Evolutionary conservation across 208 protist species (phyloP).

Genomic region (Blastocrithidia nonstop): DNA sequence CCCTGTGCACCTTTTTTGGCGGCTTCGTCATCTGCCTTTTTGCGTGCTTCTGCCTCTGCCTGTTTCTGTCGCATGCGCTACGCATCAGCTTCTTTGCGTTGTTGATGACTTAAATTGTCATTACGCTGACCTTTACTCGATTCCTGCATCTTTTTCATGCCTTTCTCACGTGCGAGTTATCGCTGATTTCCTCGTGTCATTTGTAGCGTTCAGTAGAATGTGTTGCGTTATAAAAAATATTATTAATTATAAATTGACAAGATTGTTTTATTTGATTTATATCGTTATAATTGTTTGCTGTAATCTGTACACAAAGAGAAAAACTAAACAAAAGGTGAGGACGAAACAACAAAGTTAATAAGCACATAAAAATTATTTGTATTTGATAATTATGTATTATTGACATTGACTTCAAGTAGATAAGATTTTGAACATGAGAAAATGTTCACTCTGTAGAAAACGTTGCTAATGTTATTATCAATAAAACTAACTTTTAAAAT

Average conservation of each 20-base stretch:
- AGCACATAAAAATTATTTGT: no score
- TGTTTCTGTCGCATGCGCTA: slow-evolving; percentile 83
- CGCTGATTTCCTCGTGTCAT: slow-evolving; percentile 86
- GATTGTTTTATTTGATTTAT: background rate
- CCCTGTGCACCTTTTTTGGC: no score
- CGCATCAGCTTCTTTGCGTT: slow-evolving; percentile 74
- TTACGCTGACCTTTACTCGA: slow-evolving; percentile 54
- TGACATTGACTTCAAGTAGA: no score
- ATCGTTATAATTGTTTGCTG: no score
- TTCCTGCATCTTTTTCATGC: slow-evolving; percentile 62
- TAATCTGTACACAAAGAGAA: no score
- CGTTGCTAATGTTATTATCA: no score
- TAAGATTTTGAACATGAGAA: no score
- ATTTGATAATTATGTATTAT: no score
- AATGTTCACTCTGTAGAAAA: no score
- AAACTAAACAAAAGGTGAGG: no score
- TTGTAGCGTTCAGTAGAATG: background rate
- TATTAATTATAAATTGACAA: background rate
- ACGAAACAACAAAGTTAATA: no score
- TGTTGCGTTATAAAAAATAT: background rate
- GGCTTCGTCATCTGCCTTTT: slow-evolving; percentile 10
- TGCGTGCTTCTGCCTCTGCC: slow-evolving; percentile 28
- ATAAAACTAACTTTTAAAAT: no score
- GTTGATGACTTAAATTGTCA: slow-evolving; percentile 38
- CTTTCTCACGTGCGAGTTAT: slow-evolving; percentile 80